phyloP scores from a whole-genome alignment of 331 rosid genomes.

The Quercus lobata region DNA sequence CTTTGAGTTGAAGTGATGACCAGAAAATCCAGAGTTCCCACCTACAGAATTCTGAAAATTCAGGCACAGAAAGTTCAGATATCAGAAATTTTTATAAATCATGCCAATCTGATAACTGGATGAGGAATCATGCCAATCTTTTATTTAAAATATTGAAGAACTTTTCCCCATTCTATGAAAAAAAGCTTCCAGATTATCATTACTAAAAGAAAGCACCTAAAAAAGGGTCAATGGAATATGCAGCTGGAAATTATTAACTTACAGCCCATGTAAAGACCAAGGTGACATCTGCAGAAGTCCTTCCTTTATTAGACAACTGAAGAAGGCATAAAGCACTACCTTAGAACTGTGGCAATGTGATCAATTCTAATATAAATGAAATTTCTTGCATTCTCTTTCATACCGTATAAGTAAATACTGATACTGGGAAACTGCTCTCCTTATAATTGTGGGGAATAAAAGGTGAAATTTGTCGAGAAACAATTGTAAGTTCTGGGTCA shows the following conservation, averaged over 20 bases:
- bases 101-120: background rate
- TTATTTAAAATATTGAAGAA: background rate
- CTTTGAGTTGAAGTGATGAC: slow-evolving; percentile 75
- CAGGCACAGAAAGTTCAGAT: background rate
- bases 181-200: background rate
- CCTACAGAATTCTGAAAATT: slow-evolving; percentile 83
- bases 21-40: slow-evolving; percentile 82
- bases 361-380: background rate
- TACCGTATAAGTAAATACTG: slow-evolving; percentile 88
- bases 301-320: slow-evolving; percentile 78
- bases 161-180: background rate
- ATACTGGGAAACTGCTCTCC: slow-evolving; percentile 95
- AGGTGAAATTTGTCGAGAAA: slow-evolving; percentile 94
- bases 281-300: slow-evolving; percentile 71
- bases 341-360: slow-evolving; percentile 1
- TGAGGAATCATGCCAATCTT: background rate
- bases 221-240: background rate
- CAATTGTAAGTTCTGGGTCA: slow-evolving; percentile 72
- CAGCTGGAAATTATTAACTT: slow-evolving; percentile 27
- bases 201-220: background rate
- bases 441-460: slow-evolving; percentile 87
- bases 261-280: slow-evolving; percentile 98
- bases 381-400: slow-evolving; percentile 18
- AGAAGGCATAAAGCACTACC: slow-evolving; percentile 12
- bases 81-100: background rate